A percentile compares a stretch with the other conserved stretches of the same genome.
Conservation (phyloP, 106 monocot genomes). For the Acorus calamus region DNA sequence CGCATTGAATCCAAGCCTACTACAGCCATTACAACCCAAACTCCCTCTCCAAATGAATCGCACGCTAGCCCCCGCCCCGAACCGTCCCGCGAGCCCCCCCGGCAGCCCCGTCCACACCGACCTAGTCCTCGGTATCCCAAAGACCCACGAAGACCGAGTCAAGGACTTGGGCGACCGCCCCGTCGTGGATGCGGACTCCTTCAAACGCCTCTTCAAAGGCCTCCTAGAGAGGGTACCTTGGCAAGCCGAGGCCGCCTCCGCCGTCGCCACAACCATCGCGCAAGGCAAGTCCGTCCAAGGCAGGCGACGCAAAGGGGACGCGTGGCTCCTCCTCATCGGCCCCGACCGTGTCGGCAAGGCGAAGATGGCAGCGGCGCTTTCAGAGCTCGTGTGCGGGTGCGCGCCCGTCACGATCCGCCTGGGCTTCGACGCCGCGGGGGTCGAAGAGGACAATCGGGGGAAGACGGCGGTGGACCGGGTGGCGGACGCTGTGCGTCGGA, state of each 20-base stretch:
- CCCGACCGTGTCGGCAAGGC: slow-evolving; percentile 66
- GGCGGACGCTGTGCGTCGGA: slow-evolving; percentile 41
- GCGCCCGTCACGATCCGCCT: slow-evolving; percentile 31
- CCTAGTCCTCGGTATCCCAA: slow-evolving; percentile 27
- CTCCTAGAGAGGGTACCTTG: slow-evolving; percentile 63
- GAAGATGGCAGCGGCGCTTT: slow-evolving; percentile 66
- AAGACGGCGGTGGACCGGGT: slow-evolving; percentile 35
- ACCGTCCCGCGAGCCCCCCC: slow-evolving; percentile 22
- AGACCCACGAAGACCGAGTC: slow-evolving; percentile 8
- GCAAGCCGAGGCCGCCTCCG: slow-evolving; percentile 76
- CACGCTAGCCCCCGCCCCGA: not conserved
- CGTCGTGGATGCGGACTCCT: slow-evolving; percentile 37
- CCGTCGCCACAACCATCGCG: slow-evolving; percentile 41
- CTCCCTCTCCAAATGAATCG: slow-evolving; percentile 1
- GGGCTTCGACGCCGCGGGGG: slow-evolving; percentile 20
- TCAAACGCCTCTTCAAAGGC: slow-evolving; percentile 63
- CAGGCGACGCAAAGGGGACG: slow-evolving; percentile 35
- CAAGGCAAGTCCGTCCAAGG: slow-evolving; percentile 49
- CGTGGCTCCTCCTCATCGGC: slow-evolving; percentile 74
- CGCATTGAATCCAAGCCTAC: not conserved
- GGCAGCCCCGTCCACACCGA: slow-evolving; percentile 53
- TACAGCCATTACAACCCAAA: slow-evolving; percentile 4
- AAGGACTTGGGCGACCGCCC: slow-evolving; percentile 1
- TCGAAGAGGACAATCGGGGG: slow-evolving; percentile 24
- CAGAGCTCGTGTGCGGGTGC: slow-evolving; percentile 47